Evolutionary conservation across 2,329 filamentous ascomycete species (phyloP), one percentile per base, ranked within the genome.

Genomic region (Fonsecaea multimorphosa): DNA sequence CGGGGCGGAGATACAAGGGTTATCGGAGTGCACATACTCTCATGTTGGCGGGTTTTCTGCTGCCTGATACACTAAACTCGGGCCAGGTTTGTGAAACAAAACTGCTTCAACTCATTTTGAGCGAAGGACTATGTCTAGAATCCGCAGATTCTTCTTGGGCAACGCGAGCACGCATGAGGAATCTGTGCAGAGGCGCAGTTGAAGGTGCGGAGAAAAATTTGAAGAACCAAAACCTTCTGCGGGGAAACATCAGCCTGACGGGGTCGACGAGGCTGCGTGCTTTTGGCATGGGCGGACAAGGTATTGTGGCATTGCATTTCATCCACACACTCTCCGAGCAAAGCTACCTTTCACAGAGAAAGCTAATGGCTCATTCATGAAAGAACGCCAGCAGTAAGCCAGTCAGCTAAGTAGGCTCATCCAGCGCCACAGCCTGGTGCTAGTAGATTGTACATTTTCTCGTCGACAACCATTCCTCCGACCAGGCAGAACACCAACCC

Each of bases 361-460:
- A 6, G 44, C 22, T 49, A 49, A 27, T 9, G 11, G 44, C 27
- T 19, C 19, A 24, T 49, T 49, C 2, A 24, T 12, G 22, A 14
- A 3, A 22, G 22, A 3, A 51, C 31, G 12, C 56, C 12, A 51
- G 27, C 56, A 58, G 29, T 22, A 11, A 12, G 19, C 19, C 3
- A 16, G 44, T 11, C 19, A 12, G 24, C 44, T 49, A 49, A 49
- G 19, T 49, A 49, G 44, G 44, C 44, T 49, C 22, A 27, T 24
- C 9, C n/a, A 60, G 54, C 52, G 29, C 49, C 32, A 38, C 44
- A n/a, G 52, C 36, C 52, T 27, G 22, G 22, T 46, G 40, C 29
- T 19, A 36, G 22, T 46, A 60, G 64, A 46, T 69, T 57, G 63
- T 69, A 69, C 67, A 69, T 67, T 62, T 65, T 58, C 40, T 65